Evolutionary conservation across 2,329 filamentous ascomycete species (phyloP).

Genomic region (Gnomoniopsis sp.): DNA sequence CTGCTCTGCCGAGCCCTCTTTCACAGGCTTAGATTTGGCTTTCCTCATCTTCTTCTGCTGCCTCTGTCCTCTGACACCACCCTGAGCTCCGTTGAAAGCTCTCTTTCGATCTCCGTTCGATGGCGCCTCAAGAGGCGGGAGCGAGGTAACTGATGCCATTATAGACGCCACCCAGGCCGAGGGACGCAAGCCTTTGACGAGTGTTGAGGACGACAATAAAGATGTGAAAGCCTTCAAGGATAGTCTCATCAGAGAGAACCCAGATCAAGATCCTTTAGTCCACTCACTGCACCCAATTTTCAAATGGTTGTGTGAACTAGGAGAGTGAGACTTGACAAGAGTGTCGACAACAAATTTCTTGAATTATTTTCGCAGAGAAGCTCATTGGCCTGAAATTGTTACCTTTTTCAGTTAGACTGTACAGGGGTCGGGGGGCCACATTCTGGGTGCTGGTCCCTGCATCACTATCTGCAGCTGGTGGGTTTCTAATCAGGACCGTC

Average conservation of each 20-base stretch:
- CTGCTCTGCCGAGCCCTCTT: constrained; percentile 62
- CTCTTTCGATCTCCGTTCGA: constrained; percentile 3
- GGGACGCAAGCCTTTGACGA: background rate
- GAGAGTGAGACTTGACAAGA: background rate
- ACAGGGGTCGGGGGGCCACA: too few species aligned
- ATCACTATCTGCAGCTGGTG: background rate
- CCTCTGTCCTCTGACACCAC: background rate
- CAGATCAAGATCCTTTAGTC: too few species aligned
- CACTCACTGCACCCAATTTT: background rate
- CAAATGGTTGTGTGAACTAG: background rate
- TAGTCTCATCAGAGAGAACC: constrained; percentile 1
- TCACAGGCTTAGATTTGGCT: constrained; percentile 51
- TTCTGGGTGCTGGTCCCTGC: background rate
- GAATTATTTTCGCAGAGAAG: constrained; percentile 13
- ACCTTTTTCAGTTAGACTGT: constrained; percentile 7
- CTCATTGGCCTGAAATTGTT: constrained; percentile 9
- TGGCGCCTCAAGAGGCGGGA: background rate
- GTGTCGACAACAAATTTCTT: constrained; percentile 5
- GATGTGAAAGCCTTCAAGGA: background rate
- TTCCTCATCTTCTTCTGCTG: constrained; percentile 53
- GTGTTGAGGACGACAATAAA: constrained; percentile 1
- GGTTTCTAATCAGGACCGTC: background rate
- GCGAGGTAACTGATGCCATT: constrained; percentile 10
- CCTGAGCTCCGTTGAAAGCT: constrained; percentile 3
- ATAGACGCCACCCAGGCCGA: background rate